Conservation (phyloP, 306 rosid species). For the Oxytropis ochrocephala region DNA sequence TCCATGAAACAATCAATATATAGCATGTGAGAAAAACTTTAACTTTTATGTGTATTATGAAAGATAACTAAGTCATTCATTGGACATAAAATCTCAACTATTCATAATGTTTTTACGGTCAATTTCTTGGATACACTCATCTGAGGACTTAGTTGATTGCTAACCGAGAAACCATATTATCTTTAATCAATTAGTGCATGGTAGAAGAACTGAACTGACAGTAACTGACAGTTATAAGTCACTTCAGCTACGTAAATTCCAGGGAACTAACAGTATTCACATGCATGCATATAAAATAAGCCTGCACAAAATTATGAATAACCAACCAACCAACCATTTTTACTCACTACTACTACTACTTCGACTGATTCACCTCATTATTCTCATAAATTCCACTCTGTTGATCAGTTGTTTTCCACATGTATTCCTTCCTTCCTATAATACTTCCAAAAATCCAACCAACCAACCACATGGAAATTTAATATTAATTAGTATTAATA, state of each 20-base stretch:
- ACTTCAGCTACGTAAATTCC: constrained; percentile 50
- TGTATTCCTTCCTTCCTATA: background rate
- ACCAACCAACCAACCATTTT: background rate
- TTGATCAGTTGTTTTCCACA: constrained; percentile 19
- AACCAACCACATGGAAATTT: constrained; percentile 28
- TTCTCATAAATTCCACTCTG: constrained; percentile 12
- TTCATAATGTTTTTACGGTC: no score
- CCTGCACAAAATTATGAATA: background rate
- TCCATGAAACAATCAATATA: background rate
- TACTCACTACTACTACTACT: background rate
- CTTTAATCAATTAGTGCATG: no score
- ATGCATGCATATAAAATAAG: background rate
- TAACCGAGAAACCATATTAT: no score
- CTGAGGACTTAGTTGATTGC: no score
- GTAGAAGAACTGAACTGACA: constrained; percentile 23
- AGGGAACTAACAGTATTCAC: constrained; percentile 27
- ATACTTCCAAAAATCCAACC: constrained; percentile 25
- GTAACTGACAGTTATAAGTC: constrained; percentile 43
- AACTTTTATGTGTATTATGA: no score
- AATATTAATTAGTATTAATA: constrained; percentile 1
- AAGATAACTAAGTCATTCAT: no score
- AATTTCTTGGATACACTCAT: no score
- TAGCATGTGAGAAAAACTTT: background rate
- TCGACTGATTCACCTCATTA: background rate
- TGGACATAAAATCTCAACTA: no score